These are phyloP conservation scores for Lichtheimia ornata DNA, from an alignment of 371 early-diverging fungal species.

Conservation along the genomic window DNA sequence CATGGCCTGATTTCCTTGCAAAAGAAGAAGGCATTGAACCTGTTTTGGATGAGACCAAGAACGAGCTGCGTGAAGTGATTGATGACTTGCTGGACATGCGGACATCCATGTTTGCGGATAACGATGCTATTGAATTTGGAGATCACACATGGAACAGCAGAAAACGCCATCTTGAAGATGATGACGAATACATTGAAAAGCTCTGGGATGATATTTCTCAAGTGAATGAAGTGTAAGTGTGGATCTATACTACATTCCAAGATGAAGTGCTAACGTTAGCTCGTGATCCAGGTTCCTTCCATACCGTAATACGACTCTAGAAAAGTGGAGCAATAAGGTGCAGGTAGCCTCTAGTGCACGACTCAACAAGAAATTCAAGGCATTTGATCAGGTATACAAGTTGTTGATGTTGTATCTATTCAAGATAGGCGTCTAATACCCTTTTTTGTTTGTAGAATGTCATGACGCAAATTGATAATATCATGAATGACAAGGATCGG, in stretches of 20 bases:
- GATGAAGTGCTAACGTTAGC: neutral
- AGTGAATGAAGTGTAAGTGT: conserved; percentile 54
- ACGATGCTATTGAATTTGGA: conserved; percentile 36
- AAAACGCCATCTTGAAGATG: conserved; percentile 53
- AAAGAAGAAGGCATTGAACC: conserved; percentile 31
- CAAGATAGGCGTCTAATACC: neutral
- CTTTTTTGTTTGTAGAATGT: conserved; percentile 42
- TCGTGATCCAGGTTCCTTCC: conserved; percentile 53
- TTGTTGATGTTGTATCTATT: no score
- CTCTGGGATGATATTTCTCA: conserved; percentile 66
- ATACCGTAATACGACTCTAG: conserved; percentile 83
- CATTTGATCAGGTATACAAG: conserved; percentile 78
- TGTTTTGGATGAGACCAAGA: conserved; percentile 31
- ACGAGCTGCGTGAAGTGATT: conserved; percentile 40
- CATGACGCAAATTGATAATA: conserved; percentile 76
- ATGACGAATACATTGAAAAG: conserved; percentile 59
- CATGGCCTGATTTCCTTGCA: conserved; percentile 31
- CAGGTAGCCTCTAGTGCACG: conserved; percentile 73
- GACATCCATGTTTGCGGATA: conserved; percentile 30
- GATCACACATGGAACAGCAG: conserved; percentile 29
- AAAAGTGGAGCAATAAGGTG: conserved; percentile 93
- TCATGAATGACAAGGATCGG: conserved; percentile 73
- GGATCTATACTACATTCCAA: neutral
- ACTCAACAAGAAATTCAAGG: conserved; percentile 89
- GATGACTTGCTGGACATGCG: conserved; percentile 52